Evolutionary conservation across 495 filamentous ascomycete genomes (phyloP), one percentile per base, ranked within the genome.

Genomic region (Schizothecium vesticola): DNA sequence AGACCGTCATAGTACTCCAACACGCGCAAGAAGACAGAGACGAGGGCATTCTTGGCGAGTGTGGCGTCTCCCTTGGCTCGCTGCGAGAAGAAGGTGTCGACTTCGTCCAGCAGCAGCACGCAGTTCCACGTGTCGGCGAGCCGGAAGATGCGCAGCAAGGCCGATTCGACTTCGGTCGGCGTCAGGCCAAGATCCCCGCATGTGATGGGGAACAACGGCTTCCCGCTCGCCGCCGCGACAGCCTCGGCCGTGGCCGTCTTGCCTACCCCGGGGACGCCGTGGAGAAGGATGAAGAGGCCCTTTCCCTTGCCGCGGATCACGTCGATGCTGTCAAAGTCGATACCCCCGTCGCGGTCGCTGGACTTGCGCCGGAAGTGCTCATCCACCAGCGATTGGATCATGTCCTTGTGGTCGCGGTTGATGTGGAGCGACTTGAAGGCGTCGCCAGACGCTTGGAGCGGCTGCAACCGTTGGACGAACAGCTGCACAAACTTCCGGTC

Each of bases 1-100:
- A 87, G 83, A 10, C 86, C 86, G 1, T 78, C 69, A 66, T 87
- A 89, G 69, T 87, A 88, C 67, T 88, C 86, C 1, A 88, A 75
- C 1, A 81, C 76, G 2, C 86, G 80, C 4, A 88, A 74, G 69
- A 89, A 88, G 2, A 87, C 81, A 2, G 80, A 81, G 1, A 88
- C 84, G 0, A 86, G 66, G 8, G 77, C 79, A 55, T 87, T 87
- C 11, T 82, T 78, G 7, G 79, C 23, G 0, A 84, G 62, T 28
- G 84, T 78, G 1, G 31, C 43, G 7, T 73, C 67, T 0, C 59
- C 71, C 10, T 84, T 85, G 80, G 19, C 78, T 78, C 75, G 86
- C 79, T 70, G 66, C n/a, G 80, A 75, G 0, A 88, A 76, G 69
- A 87, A 89, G 6, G 86, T 77, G 63, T 87, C 86, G 0, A 81